Conservation (phyloP, 306 rosid species). For the Parietaria judaica region DNA sequence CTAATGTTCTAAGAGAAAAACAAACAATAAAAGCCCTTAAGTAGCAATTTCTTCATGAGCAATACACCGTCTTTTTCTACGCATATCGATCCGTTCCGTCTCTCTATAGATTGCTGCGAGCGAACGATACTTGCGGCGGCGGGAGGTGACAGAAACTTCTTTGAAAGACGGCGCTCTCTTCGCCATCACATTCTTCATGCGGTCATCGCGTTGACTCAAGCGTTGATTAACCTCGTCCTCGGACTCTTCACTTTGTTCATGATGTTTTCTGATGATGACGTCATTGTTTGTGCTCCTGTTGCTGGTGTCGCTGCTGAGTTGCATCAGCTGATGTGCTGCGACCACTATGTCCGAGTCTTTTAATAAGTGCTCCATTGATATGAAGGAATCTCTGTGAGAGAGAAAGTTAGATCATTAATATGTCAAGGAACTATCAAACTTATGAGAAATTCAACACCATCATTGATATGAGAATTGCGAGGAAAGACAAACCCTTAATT, state of each 20-base stretch:
- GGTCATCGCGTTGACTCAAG: background rate
- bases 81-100: background rate
- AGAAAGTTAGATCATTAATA: no score
- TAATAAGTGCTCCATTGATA: background rate
- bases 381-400: no score
- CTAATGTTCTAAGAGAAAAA: background rate
- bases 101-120: background rate
- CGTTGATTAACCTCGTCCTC: background rate
- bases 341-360: background rate
- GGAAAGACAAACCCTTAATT: no score
- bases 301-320: background rate
- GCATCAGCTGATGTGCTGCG: background rate
- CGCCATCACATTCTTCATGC: background rate
- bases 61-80: background rate
- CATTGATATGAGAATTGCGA: no score
- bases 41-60: background rate
- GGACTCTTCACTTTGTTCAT: background rate
- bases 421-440: no score
- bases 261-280: no score
- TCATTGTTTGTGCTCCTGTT: background rate
- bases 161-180: background rate
- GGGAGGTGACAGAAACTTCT: background rate
- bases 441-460: no score
- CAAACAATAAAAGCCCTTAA: background rate
- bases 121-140: background rate